Percentiles rank a stretch among this genome's conserved stretches.
Conservation (phyloP, 2,329 filamentous ascomycete genomes). For the Cladosporium velox region DNA sequence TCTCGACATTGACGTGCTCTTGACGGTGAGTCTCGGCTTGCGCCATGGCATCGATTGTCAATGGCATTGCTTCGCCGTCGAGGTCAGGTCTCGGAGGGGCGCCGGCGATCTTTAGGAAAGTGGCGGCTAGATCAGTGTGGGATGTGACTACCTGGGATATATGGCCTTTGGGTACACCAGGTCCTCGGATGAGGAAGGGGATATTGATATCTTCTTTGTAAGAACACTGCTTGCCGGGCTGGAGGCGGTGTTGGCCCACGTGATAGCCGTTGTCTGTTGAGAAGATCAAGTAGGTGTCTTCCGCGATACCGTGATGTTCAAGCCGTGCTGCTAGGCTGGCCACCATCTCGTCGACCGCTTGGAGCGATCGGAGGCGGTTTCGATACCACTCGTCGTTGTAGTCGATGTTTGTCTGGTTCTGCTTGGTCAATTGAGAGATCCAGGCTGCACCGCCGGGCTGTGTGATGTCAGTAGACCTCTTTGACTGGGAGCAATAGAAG, state of each 20-base stretch:
- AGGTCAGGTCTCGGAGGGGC: slow-evolving; percentile 25
- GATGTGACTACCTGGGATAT: slow-evolving; percentile 38
- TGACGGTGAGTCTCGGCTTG: slow-evolving; percentile 22
- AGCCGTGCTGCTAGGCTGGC: slow-evolving; percentile 47
- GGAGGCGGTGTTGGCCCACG: slow-evolving; percentile 42
- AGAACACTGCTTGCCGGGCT: slow-evolving; percentile 41
- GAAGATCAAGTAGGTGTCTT: slow-evolving; percentile 50
- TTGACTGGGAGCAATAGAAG: background rate
- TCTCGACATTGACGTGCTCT: slow-evolving; percentile 45
- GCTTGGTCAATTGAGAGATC: slow-evolving; percentile 46
- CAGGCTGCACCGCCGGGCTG: slow-evolving; percentile 49
- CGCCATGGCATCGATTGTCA: slow-evolving; percentile 28
- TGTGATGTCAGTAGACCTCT: background rate
- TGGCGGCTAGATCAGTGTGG: slow-evolving; percentile 43
- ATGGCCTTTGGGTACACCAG: slow-evolving; percentile 34
- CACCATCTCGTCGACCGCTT: slow-evolving; percentile 58
- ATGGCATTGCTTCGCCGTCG: slow-evolving; percentile 40
- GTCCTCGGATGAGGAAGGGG: slow-evolving; percentile 42
- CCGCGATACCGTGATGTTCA: slow-evolving; percentile 44
- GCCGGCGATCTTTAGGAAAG: slow-evolving; percentile 38
- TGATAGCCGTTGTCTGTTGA: slow-evolving; percentile 45
- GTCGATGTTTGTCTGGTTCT: slow-evolving; percentile 50
- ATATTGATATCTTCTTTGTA: slow-evolving; percentile 44
- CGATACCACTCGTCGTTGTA: slow-evolving; percentile 58
- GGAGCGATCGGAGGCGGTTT: slow-evolving; percentile 51